Evolutionary conservation across 306 rosid species (phyloP).

Genomic region (Rosa chinensis): DNA sequence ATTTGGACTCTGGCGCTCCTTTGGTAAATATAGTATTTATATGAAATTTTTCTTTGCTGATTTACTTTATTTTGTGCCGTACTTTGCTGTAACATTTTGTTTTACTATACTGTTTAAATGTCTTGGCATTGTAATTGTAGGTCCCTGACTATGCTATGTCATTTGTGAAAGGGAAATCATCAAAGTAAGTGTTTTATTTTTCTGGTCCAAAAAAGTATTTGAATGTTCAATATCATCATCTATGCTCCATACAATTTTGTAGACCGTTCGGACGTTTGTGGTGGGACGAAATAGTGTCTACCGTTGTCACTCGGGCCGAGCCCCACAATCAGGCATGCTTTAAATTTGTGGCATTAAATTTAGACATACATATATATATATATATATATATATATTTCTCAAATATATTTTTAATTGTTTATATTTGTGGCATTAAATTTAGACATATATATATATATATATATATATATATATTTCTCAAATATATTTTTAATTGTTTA

Average conservation of each 20-base stretch:
- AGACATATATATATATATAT: too few relatives aligned
- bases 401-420: too few relatives aligned
- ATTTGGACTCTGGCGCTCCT: slow-evolving; percentile 70
- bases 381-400: too few relatives aligned
- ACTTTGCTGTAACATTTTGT: background rate
- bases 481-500: too few relatives aligned
- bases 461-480: too few relatives aligned
- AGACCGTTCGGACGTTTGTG: slow-evolving; percentile 52
- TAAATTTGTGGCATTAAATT: background rate
- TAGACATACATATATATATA: too few relatives aligned
- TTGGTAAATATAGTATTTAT: slow-evolving; percentile 42
- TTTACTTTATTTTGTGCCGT: background rate
- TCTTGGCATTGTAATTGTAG: slow-evolving; percentile 21
- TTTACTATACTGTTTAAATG: background rate
- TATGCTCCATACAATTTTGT: background rate
- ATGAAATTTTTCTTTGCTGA: background rate
- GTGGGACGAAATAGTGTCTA: slow-evolving; percentile 52
- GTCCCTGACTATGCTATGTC: slow-evolving; percentile 78
- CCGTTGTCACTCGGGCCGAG: slow-evolving; percentile 53
- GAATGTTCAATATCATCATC: background rate
- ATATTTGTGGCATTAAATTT: background rate
- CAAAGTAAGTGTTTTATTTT: slow-evolving; percentile 46
- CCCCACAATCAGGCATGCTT: slow-evolving; percentile 47
- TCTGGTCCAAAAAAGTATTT: background rate
- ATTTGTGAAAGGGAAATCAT: slow-evolving; percentile 58